Evolutionary conservation across 345 rosid genomes (phyloP), one percentile per base, ranked within the genome.

Genomic region (Gossypium arboreum): DNA sequence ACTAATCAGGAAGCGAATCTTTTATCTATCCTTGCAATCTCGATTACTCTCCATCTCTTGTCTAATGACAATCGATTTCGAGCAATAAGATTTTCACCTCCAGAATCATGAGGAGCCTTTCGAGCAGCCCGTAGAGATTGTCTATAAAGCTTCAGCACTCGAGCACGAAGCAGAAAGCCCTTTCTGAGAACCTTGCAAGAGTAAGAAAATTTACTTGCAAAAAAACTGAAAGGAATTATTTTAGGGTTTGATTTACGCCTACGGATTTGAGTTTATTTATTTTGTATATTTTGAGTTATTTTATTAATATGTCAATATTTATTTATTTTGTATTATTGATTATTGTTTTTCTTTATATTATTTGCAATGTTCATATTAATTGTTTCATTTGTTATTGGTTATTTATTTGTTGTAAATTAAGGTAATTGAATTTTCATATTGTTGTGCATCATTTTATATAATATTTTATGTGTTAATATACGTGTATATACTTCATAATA

Each of bases 121-220:
- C 81, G 82, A 27, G 94, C 82, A 77, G 79, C 86, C 83, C 94
- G 84, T 18, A 94, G 83, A 1, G 95, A 94, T 80, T 87, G 92
- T 74, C 97, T 81, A 78, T 94, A 94, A 4, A 94, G 85, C 84
- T 90, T 91, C 77, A 94, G 85, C 68, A 88, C 97, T 76, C 94
- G 87, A 73, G 97, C 97, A 4, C 97, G 87, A 54, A 91, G 80
- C 79, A 94, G 86, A 73, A 92, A 94, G 81, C 86, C 91, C 89
- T 90, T 64, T 64, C 69, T 3, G 0, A 4, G 50, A n/a, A n/a
- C 10, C 18, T n/a, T n/a, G 50, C 50, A n/a, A 43, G 22, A 64
- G 12, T n/a, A 1, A n/a, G 20, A 0, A 64, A 18, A 41, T 3
- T 41, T 3, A 8, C 73, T 25, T 48, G 73, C 41, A 17, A 4